Evolutionary conservation across 2,329 filamentous ascomycete genomes (phyloP).

Genomic region (Pseudocercospora vitis): DNA sequence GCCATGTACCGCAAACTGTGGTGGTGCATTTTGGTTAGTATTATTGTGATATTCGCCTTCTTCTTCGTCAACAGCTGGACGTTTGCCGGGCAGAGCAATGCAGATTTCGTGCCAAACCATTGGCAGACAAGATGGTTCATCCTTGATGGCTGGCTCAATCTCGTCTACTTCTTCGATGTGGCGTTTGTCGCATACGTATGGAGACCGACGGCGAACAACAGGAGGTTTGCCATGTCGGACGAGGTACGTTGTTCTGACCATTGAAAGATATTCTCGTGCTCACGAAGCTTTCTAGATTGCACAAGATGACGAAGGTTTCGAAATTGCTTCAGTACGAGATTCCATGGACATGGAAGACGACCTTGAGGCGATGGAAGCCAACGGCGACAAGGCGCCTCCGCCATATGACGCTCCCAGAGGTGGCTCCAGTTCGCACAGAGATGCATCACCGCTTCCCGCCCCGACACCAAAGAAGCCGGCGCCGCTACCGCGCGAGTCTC

Average conservation of each 20-base stretch:
- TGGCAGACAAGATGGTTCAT: slow-evolving; percentile 99
- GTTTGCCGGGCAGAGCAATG: slow-evolving; percentile 80
- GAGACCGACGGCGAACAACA: slow-evolving; percentile 94
- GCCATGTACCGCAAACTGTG: slow-evolving; percentile 97
- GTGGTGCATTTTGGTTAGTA: slow-evolving; percentile 93
- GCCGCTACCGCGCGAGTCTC: slow-evolving; percentile 57
- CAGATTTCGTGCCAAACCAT: slow-evolving; percentile 90
- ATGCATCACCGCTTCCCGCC: slow-evolving; percentile 54
- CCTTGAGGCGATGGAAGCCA: slow-evolving; percentile 41
- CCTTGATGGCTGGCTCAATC: slow-evolving; percentile 92
- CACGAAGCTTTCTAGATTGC: slow-evolving; percentile 61
- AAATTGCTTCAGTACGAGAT: slow-evolving; percentile 88
- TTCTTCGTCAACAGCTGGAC: slow-evolving; percentile 98
- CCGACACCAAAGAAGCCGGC: slow-evolving; percentile 51
- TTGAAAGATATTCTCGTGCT: slow-evolving; percentile 6
- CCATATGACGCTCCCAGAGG: slow-evolving; percentile 41
- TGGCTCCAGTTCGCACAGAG: slow-evolving; percentile 34
- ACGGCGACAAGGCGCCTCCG: slow-evolving; percentile 35
- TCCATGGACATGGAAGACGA: slow-evolving; percentile 61
- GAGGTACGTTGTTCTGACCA: slow-evolving; percentile 57
- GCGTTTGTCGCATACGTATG: slow-evolving; percentile 92
- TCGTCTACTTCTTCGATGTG: slow-evolving; percentile 94
- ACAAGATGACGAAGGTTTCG: slow-evolving; percentile 97
- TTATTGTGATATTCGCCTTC: slow-evolving; percentile 94
- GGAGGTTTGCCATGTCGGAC: slow-evolving; percentile 97